These are phyloP conservation scores for Quercus gilva DNA, from an alignment of 306 rosid species.

Conservation along the genomic window DNA sequence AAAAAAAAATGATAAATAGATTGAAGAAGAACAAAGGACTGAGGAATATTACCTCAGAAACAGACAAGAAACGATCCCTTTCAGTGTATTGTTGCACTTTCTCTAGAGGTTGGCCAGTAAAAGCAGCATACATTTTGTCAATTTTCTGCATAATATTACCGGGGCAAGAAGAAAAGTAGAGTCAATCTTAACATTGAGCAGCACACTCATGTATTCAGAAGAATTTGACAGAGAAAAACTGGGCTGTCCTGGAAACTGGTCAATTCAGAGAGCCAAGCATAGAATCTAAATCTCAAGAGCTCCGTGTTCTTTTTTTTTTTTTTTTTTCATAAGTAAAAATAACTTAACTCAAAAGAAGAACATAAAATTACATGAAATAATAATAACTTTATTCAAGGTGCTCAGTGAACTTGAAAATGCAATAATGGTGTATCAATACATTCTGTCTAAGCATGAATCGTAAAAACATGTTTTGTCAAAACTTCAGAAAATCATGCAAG, in stretches of 20 bases:
- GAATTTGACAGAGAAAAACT: conserved; percentile 9
- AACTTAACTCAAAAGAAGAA: too few species aligned
- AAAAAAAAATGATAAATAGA: background rate
- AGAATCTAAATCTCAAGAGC: background rate
- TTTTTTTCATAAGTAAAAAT: too few species aligned
- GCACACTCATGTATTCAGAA: background rate
- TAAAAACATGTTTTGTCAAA: background rate
- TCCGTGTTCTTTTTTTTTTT: background rate
- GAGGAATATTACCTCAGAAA: conserved; percentile 62
- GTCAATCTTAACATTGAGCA: conserved; percentile 1
- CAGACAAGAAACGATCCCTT: conserved; percentile 86
- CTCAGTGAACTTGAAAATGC: background rate
- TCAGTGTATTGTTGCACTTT: conserved; percentile 89
- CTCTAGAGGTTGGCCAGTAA: conserved; percentile 87
- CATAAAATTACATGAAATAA: too few species aligned
- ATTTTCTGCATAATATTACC: conserved; percentile 63
- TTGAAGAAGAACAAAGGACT: background rate
- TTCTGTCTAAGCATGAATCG: background rate
- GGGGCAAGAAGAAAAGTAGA: conserved; percentile 13
- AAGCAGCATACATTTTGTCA: conserved; percentile 81
- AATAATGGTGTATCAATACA: background rate
- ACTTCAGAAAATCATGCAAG: background rate
- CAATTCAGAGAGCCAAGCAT: background rate
- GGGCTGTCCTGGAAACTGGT: background rate
- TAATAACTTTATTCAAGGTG: too few species aligned